Evolutionary conservation across 2,329 filamentous ascomycete species (phyloP), one percentile per base, ranked within the genome.

Genomic region (Westerdykella sp.): DNA sequence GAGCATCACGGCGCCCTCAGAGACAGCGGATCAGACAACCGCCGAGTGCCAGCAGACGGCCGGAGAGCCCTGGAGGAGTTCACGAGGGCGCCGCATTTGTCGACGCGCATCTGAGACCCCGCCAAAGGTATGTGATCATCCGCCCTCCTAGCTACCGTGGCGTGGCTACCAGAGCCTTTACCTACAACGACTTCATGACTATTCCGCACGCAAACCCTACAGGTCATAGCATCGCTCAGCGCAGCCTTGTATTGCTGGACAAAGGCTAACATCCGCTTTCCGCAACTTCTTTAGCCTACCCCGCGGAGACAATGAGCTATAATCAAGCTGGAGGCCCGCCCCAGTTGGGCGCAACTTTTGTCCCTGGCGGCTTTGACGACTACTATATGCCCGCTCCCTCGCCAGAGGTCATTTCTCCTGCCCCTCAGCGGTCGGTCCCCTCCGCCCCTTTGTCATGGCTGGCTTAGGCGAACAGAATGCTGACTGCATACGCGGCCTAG

Each of bases 381-480:
- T 84, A 79, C 65, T 82, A 82, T 64, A 78, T 84, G 73, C 74
- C 75, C 32, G 64, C 62, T 25, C 59, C 65, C 46, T 62, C 62
- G 47, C 79, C 80, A 50, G 81, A 84, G 66, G 71, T 85, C 59
- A 76, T 85, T 52, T 83, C 83, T 58, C 83, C 83, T 43, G 76
- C 80, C 57, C 83, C 83, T 50, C 82, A 86, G 71, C 77, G 83
- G 81, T 84, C 70, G 56, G 74, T 65, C 40, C 32, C 39, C 28
- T 34, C 18, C 15, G 25, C 25, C 25, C 21, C 30, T 36, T 22
- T 39, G 37, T 44, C 43, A 39, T n/a, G 23, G 32, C 7, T n/a
- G n/a, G n/a, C 7, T 41, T 35, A 23, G 40, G 39, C 32, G n/a
- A 35, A 14, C 10, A 35, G n/a, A 12, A 35, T 35, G 32, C 32